Base-by-base conservation (phyloP, 805 yeast genomes). In the Candida dajiaensis region DNA sequence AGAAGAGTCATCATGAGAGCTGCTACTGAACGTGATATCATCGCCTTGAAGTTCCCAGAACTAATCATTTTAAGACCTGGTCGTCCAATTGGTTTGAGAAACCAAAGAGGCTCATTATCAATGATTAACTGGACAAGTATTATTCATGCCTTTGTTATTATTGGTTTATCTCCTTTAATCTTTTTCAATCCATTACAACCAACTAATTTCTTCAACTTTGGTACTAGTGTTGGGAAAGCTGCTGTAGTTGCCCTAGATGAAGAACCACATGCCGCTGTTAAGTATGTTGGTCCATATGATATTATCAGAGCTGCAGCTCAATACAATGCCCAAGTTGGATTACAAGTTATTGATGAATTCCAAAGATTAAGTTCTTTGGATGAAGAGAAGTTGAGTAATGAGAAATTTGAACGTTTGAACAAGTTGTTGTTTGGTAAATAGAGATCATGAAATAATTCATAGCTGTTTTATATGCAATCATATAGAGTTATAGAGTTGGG, bases 141-240 rank as follows among this genome's bases (percentile, higher is more conserved):
- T n/a, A 22, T 49, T n/a, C 48, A 49, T 33, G 50, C 50, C 12
- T 9, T 26, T 22, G 6, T 28, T 5, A 29, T 40, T 25, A 23
- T 47, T 35, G 26, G 45, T 10, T 21, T 35, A 12, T 19, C 45
- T 10, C 53, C 51, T 21, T 31, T 40, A 10, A 21, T 47, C 25
- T 47, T 47, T 29, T 7, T 38, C 8, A 42, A 39, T 35, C 50
- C 47, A 19, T 26, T 28, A 12, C 37, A 46, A 5, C 46, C 44
- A 19, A 41, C 36, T 11, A 37, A 46, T 18, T 43, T 43, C 19
- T 39, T 43, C 7, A 49, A 36, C 21, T 50, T 50, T 38, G 53
- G 45, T 39, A 47, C 53, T 8, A 44, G 50, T 41, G 53, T 50
- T 20, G 53, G 53, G 6, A 47, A 50, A 40, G 48, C 53, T 15